Percentiles rank a stretch among this genome's conserved stretches.
phyloP scores from a whole-genome alignment of 2,329 filamentous ascomycete species.

The Ambrosiella beaveri region DNA sequence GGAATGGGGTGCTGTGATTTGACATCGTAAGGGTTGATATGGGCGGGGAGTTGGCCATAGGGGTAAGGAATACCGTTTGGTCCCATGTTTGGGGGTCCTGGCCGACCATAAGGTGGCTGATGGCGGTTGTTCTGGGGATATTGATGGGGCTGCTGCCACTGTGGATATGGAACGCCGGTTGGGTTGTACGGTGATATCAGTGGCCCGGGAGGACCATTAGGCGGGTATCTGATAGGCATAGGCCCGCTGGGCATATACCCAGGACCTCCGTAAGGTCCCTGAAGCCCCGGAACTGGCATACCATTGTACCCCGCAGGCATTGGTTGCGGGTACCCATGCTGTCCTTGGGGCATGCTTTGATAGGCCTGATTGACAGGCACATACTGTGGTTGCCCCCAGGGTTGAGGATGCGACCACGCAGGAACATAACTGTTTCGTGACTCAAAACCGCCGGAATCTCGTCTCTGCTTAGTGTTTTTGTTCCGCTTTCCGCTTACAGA shows the following conservation, averaged over 20 bases:
- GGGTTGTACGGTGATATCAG: neutral
- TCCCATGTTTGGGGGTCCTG: slow-evolving; percentile 9
- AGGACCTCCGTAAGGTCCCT: neutral
- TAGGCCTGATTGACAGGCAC: slow-evolving; percentile 20
- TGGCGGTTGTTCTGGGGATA: neutral
- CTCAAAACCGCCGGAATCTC: slow-evolving; percentile 48
- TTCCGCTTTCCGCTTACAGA: slow-evolving; percentile 49
- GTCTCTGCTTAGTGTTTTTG: slow-evolving; percentile 44
- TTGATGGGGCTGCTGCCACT: slow-evolving; percentile 21
- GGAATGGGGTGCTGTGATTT: slow-evolving; percentile 56
- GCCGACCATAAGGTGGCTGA: neutral
- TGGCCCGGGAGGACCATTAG: neutral
- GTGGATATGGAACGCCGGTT: slow-evolving; percentile 15
- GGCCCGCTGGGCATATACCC: neutral
- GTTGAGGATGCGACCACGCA: slow-evolving; percentile 42
- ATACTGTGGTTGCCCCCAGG: slow-evolving; percentile 38
- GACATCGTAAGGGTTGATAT: slow-evolving; percentile 51
- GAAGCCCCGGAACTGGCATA: neutral
- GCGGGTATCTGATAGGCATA: neutral
- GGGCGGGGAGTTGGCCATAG: slow-evolving; percentile 60
- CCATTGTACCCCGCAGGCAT: neutral
- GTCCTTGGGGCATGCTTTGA: neutral
- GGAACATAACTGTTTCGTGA: slow-evolving; percentile 52
- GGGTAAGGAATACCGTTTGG: slow-evolving; percentile 40
- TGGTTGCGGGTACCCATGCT: neutral